These are phyloP conservation scores for Penicillium nucicola DNA, from an alignment of 495 filamentous ascomycete genomes.

Conservation along the genomic window DNA sequence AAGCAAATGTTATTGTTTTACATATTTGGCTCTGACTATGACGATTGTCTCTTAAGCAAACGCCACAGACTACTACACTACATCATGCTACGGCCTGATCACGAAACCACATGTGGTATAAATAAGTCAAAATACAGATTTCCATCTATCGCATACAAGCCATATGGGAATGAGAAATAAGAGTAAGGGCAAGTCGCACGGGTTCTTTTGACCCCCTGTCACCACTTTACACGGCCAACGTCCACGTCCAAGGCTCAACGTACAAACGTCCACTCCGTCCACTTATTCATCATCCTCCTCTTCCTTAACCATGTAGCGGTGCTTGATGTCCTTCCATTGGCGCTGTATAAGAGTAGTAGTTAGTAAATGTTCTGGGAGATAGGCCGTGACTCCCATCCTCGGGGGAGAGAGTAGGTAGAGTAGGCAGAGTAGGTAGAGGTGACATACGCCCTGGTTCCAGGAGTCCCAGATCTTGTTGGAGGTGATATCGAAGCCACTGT, in stretches of 20 bases:
- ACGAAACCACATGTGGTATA: not conserved
- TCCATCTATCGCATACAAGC: constrained; percentile 41
- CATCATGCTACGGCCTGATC: constrained; percentile 14
- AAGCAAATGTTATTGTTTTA: not conserved
- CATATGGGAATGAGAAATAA: constrained; percentile 28
- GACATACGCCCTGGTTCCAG: constrained; percentile 83
- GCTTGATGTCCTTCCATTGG: constrained; percentile 99
- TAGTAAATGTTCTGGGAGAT: constrained; percentile 21
- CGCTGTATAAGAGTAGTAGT: constrained; percentile 55
- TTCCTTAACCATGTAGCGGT: constrained; percentile 69
- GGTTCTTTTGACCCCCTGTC: constrained; percentile 21
- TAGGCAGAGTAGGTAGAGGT: not conserved
- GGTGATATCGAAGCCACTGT: constrained; percentile 70
- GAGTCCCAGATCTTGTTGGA: constrained; percentile 85
- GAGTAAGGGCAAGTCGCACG: constrained; percentile 17
- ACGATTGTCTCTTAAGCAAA: constrained; percentile 28
- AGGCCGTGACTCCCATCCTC: not conserved
- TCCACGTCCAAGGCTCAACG: not conserved
- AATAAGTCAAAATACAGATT: constrained; percentile 24
- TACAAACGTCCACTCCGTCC: not conserved
- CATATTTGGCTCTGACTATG: constrained; percentile 27
- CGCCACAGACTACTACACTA: constrained; percentile 22
- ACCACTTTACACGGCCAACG: constrained; percentile 8
- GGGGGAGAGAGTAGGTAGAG: too few relatives aligned
- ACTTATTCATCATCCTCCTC: constrained; percentile 57